phyloP scores from a whole-genome alignment of 1,139 yeast genomes.

The Yamadazyma spencermartinsiae region DNA sequence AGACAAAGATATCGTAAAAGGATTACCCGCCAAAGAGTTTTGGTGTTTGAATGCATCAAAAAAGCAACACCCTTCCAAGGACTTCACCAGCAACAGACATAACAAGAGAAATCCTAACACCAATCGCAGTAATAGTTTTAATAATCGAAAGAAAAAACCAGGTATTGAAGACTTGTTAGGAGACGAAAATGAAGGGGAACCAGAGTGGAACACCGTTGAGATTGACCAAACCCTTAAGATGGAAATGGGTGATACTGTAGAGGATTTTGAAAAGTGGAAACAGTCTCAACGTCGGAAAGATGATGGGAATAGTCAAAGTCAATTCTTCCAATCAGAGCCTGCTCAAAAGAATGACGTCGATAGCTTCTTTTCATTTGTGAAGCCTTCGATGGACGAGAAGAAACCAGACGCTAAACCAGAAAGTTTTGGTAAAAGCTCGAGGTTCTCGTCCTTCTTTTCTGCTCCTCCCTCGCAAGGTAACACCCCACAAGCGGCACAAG shows the following conservation, averaged over 20 bases:
- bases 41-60: conserved; percentile 33
- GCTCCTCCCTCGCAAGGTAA: conserved; percentile 2
- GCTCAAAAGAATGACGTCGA: conserved; percentile 49
- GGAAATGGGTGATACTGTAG: conserved; percentile 58
- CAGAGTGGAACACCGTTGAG: conserved; percentile 53
- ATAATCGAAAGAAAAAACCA: conserved; percentile 12
- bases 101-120: not conserved
- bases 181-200: conserved; percentile 46
- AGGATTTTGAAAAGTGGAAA: conserved; percentile 74
- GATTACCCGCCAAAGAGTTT: conserved; percentile 44
- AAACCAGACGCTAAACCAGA: conserved; percentile 10
- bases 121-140: conserved; percentile 9
- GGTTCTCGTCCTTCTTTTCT: conserved; percentile 48
- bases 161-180: conserved; percentile 27
- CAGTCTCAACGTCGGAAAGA: conserved; percentile 43
- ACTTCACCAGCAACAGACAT: conserved; percentile 4
- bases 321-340: conserved; percentile 11
- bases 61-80: conserved; percentile 11
- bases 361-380: conserved; percentile 50
- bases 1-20: conserved; percentile 25
- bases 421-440: conserved; percentile 35
- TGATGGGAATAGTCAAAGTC: conserved; percentile 13
- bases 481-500: conserved; percentile 10
- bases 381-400: conserved; percentile 24
- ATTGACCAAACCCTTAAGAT: conserved; percentile 33